Base-by-base conservation (phyloP, 225 moss, liverwort and hornwort genomes). In the Anthoceros angustus region DNA sequence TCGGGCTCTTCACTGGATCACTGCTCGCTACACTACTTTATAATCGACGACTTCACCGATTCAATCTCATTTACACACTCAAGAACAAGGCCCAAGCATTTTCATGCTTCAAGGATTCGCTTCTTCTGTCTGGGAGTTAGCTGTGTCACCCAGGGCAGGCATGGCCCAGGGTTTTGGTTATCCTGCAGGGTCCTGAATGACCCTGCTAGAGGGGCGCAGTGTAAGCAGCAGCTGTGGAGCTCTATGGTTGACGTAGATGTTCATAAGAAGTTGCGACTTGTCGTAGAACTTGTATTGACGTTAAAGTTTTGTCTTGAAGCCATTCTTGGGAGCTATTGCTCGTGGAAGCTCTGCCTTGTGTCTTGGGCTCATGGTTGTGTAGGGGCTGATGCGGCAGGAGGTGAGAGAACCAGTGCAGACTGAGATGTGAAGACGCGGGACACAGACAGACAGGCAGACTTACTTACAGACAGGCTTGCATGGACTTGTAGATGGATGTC, bases 151-250 rank as follows among this genome's bases (percentile, higher is more conserved):
- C 32, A 32, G 32, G 32, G 32, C 2, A 32, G 32, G 32, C 32
- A 32, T 32, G 32, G 32, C 32, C 4, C 32, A 32, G 32, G 32
- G 32, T 32, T 32, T 32, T 32, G 32, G 32, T 32, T 32, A 32
- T 32, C 32, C 32, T 32, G 32, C 4, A 32, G 32, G 32, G 32
- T 32, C 32, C 4, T 32, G 32, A 55, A 23, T 55, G 55, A 18
- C 55, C 18, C 6, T 15, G 1, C 55, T 15, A 5, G 23, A 23
- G 55, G n/a, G 23, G 23, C 16, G 55, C n/a, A 55, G 23, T 20
- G 55, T 55, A 55, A 55, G 55, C 55, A 55, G 55, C 55, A 55
- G 55, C 55, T 55, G 55, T 55, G 55, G 55, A 55, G 55, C 55
- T 55, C 55, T 18, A 15, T 5, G n/a, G 6, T 55, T 23, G 18